Base-by-base conservation (phyloP, 257 asterid species). In the Lycium barbarum region DNA sequence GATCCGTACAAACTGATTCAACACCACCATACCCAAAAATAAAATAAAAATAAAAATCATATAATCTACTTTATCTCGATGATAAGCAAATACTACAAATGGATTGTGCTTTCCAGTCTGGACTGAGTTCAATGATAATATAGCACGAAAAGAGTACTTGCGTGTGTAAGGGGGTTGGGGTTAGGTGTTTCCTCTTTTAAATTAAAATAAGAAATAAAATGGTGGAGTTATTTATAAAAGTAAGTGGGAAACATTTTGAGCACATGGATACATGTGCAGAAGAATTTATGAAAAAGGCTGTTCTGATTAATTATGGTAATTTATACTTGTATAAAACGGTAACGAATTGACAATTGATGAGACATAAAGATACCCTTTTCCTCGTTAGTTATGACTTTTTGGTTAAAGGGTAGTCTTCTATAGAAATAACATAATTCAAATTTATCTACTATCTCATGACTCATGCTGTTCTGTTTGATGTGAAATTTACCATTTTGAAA, bases 251-350 rank as follows among this genome's bases (percentile, higher is more conserved):
- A 62, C 63, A 58, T 62, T 9, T 62, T 62, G 68, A 62, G 35
- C 68, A 65, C 81, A 80, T 36, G 83, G 33, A 61, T 79, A 38
- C 79, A 12, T 33, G 72, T 65, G 73, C 38, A 13, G 33, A n/a
- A n/a, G 66, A 84, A 78, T 45, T 62, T 62, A 20, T 8, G 1
- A 14, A 20, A 62, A 20, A 62, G 14, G 36, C 20, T 9, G 36
- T 9, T 20, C 68, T 9, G 6, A 62, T 62, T 62, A 20, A 62
- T 62, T 62, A n/a, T 61, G 5, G 4, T 20, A 61, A 61, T 61
- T 61, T 61, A n/a, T n/a, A 61, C 67, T 62, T 62, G 68, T 9
- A 15, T 62, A n/a, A 20, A 62, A 62, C 5, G 13, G 4, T 20
- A 20, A 20, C 68, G 6, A n/a, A 36, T n/a, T 20, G 68, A 20